Base-by-base conservation (phyloP, 2,329 filamentous ascomycete genomes). In the Beauveria australis region DNA sequence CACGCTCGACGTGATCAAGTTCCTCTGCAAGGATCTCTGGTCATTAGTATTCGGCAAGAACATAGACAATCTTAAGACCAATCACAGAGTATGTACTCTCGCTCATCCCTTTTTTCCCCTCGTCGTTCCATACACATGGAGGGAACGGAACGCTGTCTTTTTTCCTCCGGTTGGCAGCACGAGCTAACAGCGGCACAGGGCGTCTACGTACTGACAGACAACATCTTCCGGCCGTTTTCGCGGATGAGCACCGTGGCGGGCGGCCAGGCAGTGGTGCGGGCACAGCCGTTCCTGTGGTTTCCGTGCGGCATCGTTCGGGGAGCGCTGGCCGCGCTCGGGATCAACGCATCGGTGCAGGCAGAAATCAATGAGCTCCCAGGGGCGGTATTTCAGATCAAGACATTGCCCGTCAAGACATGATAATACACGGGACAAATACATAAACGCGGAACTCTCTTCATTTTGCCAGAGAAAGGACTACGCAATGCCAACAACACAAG, bases 21-120 rank as follows among this genome's bases (percentile, higher is more conserved):
- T 99, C 71, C 81, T 99, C 54, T 99, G 94, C 83, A 99, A 99
- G 78, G 94, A 99, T 73, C 81, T 99, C 49, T 99, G 94, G 94
- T 92, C 86, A 40, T 81, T 97, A 22, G 84, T 97, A 18, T 99
- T 97, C 75, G 84, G 90, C 72, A 99, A 99, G 76, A 95, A 97
- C 74, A 91, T 99, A 70, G 94, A 99, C 75, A 99, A 99, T 72
- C 81, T 99, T 52, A 99, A 99, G 77, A 99, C 94, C 9, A 99
- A 99, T 71, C 94, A 99, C 73, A 81, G 94, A 68, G 89, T 91
- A 77, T 19, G 80, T 67, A 26, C 22, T 37, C 33, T 37, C 33
- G 14, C 33, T 37, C 14, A 3, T 10, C 12, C 33, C 5, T 33
- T 12, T 4, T 12, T 4, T 5, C 30, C 30, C 12, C 30, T 33